phyloP scores from a whole-genome alignment of 2,329 filamentous ascomycete species.

The Epichloe gansuensis region DNA sequence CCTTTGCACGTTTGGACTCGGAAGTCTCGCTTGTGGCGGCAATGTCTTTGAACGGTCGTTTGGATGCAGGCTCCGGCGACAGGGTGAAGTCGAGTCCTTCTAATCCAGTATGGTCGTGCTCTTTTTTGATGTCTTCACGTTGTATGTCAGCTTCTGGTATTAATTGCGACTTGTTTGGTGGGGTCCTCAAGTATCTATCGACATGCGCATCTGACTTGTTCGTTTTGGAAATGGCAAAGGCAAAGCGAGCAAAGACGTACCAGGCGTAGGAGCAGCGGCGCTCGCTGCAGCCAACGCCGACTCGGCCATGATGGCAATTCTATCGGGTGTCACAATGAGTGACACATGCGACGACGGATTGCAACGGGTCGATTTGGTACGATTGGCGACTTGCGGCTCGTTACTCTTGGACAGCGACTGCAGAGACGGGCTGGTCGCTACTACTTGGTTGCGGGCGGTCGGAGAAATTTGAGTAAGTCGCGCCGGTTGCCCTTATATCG shows the following conservation, averaged over 20 bases:
- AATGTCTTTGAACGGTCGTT: constrained; percentile 24
- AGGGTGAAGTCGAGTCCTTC: constrained; percentile 23
- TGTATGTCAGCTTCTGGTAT: not conserved
- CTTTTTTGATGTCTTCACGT: constrained; percentile 25
- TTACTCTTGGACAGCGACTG: constrained; percentile 5
- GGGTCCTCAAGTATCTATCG: not conserved
- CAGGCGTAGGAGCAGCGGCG: constrained; percentile 21
- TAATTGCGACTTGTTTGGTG: not conserved
- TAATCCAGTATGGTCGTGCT: constrained; percentile 18
- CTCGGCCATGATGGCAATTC: constrained; percentile 28
- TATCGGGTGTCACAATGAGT: constrained; percentile 14
- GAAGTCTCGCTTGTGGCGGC: constrained; percentile 16
- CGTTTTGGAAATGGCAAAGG: not conserved
- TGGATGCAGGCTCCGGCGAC: constrained; percentile 23
- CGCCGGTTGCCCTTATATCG: constrained; percentile 26
- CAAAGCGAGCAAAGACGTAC: constrained; percentile 16
- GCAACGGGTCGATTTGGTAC: not conserved
- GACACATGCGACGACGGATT: constrained; percentile 10
- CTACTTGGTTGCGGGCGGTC: constrained; percentile 19
- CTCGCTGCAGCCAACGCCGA: constrained; percentile 24
- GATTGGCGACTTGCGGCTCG: not conserved
- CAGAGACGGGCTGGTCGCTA: constrained; percentile 10
- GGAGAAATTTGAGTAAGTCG: constrained; percentile 30
- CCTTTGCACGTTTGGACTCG: constrained; percentile 23
- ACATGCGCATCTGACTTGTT: not conserved